Evolutionary conservation across 257 asterid species (phyloP).

Genomic region (Gentiana macrophylla): DNA sequence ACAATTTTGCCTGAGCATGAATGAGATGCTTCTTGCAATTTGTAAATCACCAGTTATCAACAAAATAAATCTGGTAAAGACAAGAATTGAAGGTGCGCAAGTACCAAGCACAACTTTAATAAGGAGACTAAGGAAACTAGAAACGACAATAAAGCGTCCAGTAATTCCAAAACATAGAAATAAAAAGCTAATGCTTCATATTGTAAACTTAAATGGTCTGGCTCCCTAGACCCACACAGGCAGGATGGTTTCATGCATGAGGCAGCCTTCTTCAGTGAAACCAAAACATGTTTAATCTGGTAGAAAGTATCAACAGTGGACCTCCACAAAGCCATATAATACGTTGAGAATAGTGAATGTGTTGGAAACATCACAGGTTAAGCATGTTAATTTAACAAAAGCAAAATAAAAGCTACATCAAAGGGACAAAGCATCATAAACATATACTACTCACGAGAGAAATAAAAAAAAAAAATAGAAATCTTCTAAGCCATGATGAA

Average conservation of each 20-base stretch:
- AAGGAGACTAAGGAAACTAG: too few relatives aligned
- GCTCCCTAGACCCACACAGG: too few relatives aligned
- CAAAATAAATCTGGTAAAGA: neutral
- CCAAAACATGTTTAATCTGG: neutral
- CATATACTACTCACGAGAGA: too few relatives aligned
- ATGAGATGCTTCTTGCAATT: too few relatives aligned
- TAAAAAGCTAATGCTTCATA: too few relatives aligned
- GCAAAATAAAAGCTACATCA: neutral
- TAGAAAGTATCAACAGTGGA: neutral
- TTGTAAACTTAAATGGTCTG: too few relatives aligned
- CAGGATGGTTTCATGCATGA: too few relatives aligned
- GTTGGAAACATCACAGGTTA: neutral
- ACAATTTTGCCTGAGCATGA: too few relatives aligned
- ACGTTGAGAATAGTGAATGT: neutral
- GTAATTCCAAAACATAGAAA: neutral
- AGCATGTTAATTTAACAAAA: neutral
- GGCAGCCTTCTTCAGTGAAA: neutral
- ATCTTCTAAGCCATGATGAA: too few relatives aligned
- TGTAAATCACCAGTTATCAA: neutral
- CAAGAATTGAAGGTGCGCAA: neutral
- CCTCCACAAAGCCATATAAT: neutral
- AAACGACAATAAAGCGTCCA: neutral
- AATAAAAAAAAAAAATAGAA: too few relatives aligned
- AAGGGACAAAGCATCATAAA: too few relatives aligned
- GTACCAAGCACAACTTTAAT: too few relatives aligned